These are phyloP conservation scores for Tylopilus sp. DNA, from an alignment of 768 basidiomycete species.

Conservation along the genomic window DNA sequence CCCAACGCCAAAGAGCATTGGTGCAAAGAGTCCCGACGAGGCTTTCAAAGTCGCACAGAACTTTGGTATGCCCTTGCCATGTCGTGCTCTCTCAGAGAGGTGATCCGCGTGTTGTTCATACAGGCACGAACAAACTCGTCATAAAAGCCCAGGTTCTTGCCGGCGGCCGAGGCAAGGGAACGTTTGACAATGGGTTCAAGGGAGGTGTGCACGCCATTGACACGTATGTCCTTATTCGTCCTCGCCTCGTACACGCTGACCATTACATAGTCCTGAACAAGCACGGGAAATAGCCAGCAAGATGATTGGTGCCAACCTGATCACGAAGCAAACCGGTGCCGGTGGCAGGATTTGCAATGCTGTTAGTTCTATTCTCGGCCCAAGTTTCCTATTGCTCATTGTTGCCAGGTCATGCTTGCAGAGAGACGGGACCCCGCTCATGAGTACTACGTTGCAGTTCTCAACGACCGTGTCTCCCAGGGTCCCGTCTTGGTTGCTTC, in stretches of 20 bases:
- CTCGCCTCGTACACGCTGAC: constrained; percentile 6
- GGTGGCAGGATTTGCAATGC: constrained; percentile 93
- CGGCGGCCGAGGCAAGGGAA: constrained; percentile 97
- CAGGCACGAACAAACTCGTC: constrained; percentile 78
- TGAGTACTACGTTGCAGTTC: constrained; percentile 96
- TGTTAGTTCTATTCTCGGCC: constrained; percentile 42
- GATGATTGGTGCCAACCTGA: constrained; percentile 94
- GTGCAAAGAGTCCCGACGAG: constrained; percentile 86
- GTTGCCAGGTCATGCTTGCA: constrained; percentile 87
- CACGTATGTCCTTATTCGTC: constrained; percentile 45
- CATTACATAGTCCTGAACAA: constrained; percentile 64
- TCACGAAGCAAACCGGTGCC: constrained; percentile 98
- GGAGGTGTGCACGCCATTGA: constrained; percentile 96
- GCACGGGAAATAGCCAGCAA: constrained; percentile 83
- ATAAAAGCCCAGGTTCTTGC: constrained; percentile 99
- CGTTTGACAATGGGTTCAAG: constrained; percentile 93
- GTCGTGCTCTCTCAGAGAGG: not conserved
- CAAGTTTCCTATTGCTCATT: constrained; percentile 14
- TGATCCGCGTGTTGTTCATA: not conserved
- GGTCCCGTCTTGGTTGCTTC: constrained; percentile 93
- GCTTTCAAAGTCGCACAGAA: constrained; percentile 85
- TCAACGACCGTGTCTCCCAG: constrained; percentile 89
- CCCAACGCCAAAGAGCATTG: constrained; percentile 87
- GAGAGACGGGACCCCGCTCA: constrained; percentile 91
- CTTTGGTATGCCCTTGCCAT: constrained; percentile 57